Percentiles rank a stretch among this genome's conserved stretches.
These are phyloP conservation scores for Rhodotorula diobovata DNA, from an alignment of 768 basidiomycete genomes.

Conservation along the genomic window DNA sequence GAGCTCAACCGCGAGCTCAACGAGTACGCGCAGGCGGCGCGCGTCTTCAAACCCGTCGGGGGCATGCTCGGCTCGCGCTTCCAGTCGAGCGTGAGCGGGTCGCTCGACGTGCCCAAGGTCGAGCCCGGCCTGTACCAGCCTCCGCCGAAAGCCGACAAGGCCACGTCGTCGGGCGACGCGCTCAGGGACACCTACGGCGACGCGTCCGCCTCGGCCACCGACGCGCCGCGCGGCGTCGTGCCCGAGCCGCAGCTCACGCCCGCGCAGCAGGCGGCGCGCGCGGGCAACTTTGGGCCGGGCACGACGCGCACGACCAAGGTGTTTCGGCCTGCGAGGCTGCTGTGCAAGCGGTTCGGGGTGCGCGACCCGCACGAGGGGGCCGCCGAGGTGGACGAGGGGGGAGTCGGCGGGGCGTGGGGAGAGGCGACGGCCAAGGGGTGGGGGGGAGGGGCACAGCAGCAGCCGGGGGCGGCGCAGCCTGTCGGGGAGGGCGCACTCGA, in stretches of 20 bases:
- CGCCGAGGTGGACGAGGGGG: constrained; percentile 30
- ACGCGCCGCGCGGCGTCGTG: not conserved
- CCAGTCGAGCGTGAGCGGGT: constrained; percentile 63
- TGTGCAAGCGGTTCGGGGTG: constrained; percentile 92
- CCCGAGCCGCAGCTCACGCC: constrained; percentile 55
- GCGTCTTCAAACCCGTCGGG: constrained; percentile 83
- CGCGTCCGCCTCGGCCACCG: not conserved
- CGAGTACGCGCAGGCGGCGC: constrained; percentile 81
- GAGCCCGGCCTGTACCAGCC: constrained; percentile 49
- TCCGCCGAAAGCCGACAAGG: constrained; percentile 7
- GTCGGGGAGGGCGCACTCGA: constrained; percentile 38
- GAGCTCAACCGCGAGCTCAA: constrained; percentile 74
- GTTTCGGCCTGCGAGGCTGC: constrained; percentile 76
- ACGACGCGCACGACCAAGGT: constrained; percentile 69
- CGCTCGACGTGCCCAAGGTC: constrained; percentile 31
- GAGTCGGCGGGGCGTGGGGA: constrained; percentile 24
- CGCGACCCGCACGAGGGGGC: constrained; percentile 70
- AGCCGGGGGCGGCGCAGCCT: constrained; percentile 17
- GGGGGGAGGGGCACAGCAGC: constrained; percentile 12
- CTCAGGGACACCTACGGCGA: constrained; percentile 12
- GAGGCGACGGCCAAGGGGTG: constrained; percentile 25
- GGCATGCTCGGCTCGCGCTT: constrained; percentile 95
- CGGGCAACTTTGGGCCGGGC: constrained; percentile 79
- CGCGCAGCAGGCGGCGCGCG: constrained; percentile 69
- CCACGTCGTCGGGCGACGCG: not conserved